These are phyloP conservation scores for Yarrowia galli DNA, from an alignment of 1,139 yeast species.

Conservation along the genomic window DNA sequence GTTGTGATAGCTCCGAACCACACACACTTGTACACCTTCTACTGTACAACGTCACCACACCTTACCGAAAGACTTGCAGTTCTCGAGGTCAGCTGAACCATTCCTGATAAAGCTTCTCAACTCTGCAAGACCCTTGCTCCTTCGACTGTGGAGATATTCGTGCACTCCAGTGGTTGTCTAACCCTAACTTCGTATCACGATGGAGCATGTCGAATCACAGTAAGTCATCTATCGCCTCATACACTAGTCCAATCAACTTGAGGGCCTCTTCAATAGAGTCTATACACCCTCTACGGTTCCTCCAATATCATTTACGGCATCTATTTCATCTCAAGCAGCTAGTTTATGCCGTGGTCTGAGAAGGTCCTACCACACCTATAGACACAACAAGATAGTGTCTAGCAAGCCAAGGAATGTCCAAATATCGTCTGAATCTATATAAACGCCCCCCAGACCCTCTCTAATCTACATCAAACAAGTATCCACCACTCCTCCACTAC, in stretches of 20 bases:
- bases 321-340: background rate
- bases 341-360: background rate
- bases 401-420: background rate
- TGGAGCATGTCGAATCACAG: too few relatives aligned
- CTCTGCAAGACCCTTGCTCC: background rate
- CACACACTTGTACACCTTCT: too few relatives aligned
- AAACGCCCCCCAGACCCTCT: background rate
- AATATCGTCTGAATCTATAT: background rate
- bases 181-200: too few relatives aligned
- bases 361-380: background rate
- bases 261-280: too few relatives aligned
- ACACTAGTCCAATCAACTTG: too few relatives aligned
- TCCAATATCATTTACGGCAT: background rate
- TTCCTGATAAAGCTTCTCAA: background rate
- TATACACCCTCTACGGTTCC: too few relatives aligned
- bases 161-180: too few relatives aligned
- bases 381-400: background rate
- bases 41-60: background rate
- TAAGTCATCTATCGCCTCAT: too few relatives aligned
- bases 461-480: slow-evolving; percentile 2
- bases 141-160: background rate
- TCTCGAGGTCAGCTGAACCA: background rate
- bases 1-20: too few relatives aligned
- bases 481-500: slow-evolving; percentile 10
- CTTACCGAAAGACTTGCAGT: background rate